A percentile compares a stretch with the other conserved stretches of the same genome.
phyloP scores from a whole-genome alignment of 208 protist genomes.

The Acanthamoeba healyi region DNA sequence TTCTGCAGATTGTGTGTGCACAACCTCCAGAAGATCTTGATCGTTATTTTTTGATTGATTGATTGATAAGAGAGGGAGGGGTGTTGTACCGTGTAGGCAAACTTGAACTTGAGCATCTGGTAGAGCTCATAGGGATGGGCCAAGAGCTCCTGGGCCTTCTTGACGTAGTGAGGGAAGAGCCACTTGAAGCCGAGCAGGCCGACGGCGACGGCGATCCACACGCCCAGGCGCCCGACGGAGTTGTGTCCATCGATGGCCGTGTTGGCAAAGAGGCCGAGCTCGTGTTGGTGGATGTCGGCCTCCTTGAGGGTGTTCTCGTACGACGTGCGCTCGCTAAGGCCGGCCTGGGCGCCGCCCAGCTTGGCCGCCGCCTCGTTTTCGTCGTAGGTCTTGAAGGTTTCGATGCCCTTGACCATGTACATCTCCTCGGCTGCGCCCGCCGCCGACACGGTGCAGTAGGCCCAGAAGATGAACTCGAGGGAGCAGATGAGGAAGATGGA shows the following conservation, averaged over 20 bases:
- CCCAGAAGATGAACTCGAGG: conserved; percentile 4
- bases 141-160: neutral
- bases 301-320: neutral
- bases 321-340: neutral
- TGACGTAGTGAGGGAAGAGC: neutral
- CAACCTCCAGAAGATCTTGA: neutral
- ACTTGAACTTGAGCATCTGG: conserved; percentile 14
- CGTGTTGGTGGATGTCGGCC: neutral
- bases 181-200: conserved; percentile 24
- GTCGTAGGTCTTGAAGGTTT: neutral
- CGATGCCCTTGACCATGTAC: conserved; percentile 12
- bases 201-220: conserved; percentile 12
- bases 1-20: too few species aligned
- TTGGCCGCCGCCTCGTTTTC: neutral
- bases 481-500: neutral
- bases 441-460: neutral
- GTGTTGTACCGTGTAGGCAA: neutral
- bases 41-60: too few species aligned
- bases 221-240: neutral
- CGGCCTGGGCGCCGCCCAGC: neutral
- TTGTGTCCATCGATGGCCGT: neutral
- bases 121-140: neutral
- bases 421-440: conserved; percentile 3
- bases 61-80: too few species aligned
- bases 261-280: neutral